Evolutionary conservation across 2,329 filamentous ascomycete species (phyloP).

Genomic region (Cytospora schulzeri): DNA sequence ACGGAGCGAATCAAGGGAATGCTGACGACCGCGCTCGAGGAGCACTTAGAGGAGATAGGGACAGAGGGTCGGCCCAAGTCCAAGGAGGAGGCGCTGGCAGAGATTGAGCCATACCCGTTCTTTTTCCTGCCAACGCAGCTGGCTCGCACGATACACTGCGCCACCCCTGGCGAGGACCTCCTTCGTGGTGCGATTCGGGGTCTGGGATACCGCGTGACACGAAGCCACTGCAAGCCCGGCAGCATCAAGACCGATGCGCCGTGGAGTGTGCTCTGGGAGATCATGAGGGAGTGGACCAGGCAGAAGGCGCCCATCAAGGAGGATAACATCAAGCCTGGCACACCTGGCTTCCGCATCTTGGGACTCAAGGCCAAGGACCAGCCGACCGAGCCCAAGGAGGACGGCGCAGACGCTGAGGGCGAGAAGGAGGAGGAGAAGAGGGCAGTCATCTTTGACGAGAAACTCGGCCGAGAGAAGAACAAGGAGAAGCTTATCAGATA

Average conservation of each 20-base stretch:
- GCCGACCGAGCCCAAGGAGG: conserved; percentile 37
- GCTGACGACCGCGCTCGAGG: conserved; percentile 85
- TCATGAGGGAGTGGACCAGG: conserved; percentile 89
- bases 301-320: conserved; percentile 79
- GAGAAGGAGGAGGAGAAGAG: conserved; percentile 36
- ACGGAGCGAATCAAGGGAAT: conserved; percentile 84
- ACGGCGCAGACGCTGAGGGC: conserved; percentile 30
- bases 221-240: conserved; percentile 86
- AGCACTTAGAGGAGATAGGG: conserved; percentile 49
- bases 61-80: conserved; percentile 34
- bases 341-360: conserved; percentile 72
- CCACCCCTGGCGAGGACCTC: conserved; percentile 76
- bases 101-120: conserved; percentile 77
- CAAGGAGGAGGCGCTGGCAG: conserved; percentile 57
- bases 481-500: conserved; percentile 77
- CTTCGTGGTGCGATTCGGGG: conserved; percentile 79
- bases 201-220: conserved; percentile 79
- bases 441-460: conserved; percentile 71
- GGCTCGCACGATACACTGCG: conserved; percentile 75
- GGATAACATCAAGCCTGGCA: conserved; percentile 68
- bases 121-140: conserved; percentile 79
- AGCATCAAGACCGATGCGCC: conserved; percentile 94
- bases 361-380: conserved; percentile 43
- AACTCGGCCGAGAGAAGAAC: conserved; percentile 70
- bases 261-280: conserved; percentile 86